A percentile compares a stretch with the other conserved stretches of the same genome.
phyloP scores from a whole-genome alignment of 2,329 filamentous ascomycete species.

The Aureobasidium sp. region DNA sequence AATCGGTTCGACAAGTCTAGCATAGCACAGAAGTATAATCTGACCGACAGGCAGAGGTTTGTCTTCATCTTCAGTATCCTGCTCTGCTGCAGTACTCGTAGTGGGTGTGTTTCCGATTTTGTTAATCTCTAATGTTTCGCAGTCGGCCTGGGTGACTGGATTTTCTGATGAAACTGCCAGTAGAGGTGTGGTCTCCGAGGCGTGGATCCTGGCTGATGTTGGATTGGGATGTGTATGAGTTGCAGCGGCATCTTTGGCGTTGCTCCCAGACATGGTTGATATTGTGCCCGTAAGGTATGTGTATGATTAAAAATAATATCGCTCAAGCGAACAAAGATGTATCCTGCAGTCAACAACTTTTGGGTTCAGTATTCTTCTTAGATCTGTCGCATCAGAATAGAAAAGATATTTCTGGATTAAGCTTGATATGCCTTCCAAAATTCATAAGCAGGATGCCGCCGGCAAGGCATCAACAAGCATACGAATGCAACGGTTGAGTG shows the following conservation, averaged over 20 bases:
- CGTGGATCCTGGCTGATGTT: neutral
- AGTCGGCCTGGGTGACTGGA: constrained; percentile 8
- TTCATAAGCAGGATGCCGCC: neutral
- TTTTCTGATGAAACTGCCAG: constrained; percentile 8
- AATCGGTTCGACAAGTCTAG: constrained; percentile 65
- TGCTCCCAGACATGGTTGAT: neutral
- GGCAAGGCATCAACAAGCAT: neutral
- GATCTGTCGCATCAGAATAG: neutral
- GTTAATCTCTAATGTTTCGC: constrained; percentile 6
- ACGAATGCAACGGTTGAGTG: neutral
- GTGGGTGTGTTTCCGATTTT: neutral
- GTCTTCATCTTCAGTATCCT: constrained; percentile 29
- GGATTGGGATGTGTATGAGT: neutral
- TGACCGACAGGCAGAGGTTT: constrained; percentile 56
- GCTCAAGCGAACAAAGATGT: neutral
- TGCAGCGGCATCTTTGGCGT: neutral
- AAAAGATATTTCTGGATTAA: too few species aligned
- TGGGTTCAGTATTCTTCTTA: too few species aligned
- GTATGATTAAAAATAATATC: neutral
- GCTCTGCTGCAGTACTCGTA: neutral
- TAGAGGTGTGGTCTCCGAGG: constrained; percentile 11
- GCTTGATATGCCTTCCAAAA: neutral
- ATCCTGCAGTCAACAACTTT: neutral
- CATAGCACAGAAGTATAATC: constrained; percentile 66
- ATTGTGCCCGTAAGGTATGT: neutral